Base-by-base conservation (phyloP, 225 moss, liverwort and hornwort species). In the Physcomitrium patens region DNA sequence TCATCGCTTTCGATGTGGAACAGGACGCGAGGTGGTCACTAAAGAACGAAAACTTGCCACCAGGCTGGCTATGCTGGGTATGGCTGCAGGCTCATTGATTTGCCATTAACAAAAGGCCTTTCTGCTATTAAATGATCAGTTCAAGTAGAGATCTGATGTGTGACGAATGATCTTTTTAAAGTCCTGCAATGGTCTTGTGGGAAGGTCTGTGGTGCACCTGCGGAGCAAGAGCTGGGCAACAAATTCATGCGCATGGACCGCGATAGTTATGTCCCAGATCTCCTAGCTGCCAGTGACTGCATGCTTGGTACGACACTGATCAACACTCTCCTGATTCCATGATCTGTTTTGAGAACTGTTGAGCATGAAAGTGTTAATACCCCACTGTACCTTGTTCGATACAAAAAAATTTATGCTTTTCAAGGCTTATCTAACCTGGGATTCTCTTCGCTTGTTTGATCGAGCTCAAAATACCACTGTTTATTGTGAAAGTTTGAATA, bases 241-340 rank as follows among this genome's bases (percentile, higher is more conserved):
- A 92, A 87, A 43, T 94, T 92, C 72, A 73, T 72, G 26, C 94
- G 86, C 44, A 86, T 92, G 88, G 80, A 89, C 31, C 84, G 87
- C 43, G 90, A 94, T 68, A 78, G 73, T 67, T 92, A 94, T 71
- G 86, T 90, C 18, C 94, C 94, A 64, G 90, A 94, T 75, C 84
- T 92, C 10, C 84, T 92, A 74, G 89, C 90, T 58, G 92, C 94
- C 24, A 92, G 94, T 84, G 94, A 94, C 74, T 94, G 94, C 83
- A 94, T 94, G 87, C 83, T 94, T 72, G 94, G 92, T 90, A 79
- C 13, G 72, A 18, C 56, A 44, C 3, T 45, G 9, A 49, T 31
- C 22, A 37, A 19, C 3, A 13, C 54, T 5, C 54, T 5, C 54
- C 19, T 17, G 54, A 55, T 55, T 55, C 19, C 17, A 17, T 19